Conservation (phyloP, 2,329 filamentous ascomycete species). For the Akanthomyces lecanii region DNA sequence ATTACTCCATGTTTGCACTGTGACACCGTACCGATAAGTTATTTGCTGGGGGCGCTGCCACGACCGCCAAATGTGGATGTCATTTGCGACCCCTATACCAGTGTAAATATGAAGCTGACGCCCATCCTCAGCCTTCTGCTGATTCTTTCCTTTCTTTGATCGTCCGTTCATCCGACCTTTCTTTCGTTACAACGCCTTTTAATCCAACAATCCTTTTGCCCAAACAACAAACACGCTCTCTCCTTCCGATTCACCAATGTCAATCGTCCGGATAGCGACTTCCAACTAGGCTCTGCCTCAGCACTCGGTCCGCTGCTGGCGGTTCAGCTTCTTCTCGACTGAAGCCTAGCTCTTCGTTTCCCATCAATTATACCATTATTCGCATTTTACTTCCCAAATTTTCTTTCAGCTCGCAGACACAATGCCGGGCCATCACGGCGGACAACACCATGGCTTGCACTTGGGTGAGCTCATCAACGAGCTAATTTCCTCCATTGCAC, state of each 20-base stretch:
- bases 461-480: conserved; percentile 14
- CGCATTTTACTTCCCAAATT: not conserved
- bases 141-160: not conserved
- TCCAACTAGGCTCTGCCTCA: not conserved
- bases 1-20: conserved; percentile 4
- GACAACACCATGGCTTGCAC: conserved; percentile 7
- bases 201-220: not conserved
- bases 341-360: not conserved
- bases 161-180: not conserved
- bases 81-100: conserved; percentile 9
- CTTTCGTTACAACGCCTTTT: not conserved
- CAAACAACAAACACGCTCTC: not conserved
- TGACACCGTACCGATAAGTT: conserved; percentile 1
- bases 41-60: conserved; percentile 7
- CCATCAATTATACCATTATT: not conserved
- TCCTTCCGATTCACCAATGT: not conserved
- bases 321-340: not conserved
- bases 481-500: conserved; percentile 8
- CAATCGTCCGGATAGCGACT: not conserved
- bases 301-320: not conserved
- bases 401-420: not conserved
- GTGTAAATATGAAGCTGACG: conserved; percentile 12
- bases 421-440: not conserved
- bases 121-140: not conserved
- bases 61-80: not conserved